phyloP scores from a whole-genome alignment of 495 filamentous ascomycete species.

The Lindgomyces ingoldianus region DNA sequence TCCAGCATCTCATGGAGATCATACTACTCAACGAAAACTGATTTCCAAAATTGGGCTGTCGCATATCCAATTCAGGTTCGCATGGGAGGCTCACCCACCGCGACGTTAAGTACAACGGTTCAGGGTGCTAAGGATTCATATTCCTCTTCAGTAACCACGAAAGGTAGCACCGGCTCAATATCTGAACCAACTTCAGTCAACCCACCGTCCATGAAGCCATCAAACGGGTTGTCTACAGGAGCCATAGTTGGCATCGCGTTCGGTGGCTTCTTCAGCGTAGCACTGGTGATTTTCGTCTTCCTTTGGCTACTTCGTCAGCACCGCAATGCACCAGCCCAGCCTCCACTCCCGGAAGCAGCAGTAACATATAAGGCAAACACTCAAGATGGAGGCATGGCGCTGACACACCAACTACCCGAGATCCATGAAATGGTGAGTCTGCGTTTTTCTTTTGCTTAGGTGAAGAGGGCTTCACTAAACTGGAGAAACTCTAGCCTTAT shows the following conservation, averaged over 20 bases:
- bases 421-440: no score
- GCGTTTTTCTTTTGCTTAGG: no score
- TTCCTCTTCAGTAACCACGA: neutral
- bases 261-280: neutral
- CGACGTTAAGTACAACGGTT: neutral
- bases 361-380: no score
- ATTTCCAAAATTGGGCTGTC: neutral
- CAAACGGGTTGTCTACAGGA: neutral
- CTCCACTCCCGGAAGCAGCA: neutral
- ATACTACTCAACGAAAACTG: neutral
- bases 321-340: neutral
- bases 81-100: neutral
- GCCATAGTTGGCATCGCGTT: neutral
- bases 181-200: no score
- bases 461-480: no score
- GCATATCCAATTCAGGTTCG: neutral
- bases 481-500: no score
- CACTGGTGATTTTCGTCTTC: neutral
- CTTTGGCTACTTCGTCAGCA: neutral
- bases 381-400: no score
- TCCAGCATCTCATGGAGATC: neutral
- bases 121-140: neutral
- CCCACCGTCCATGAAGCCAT: no score
- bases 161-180: neutral
- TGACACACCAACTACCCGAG: no score